Evolutionary conservation across 2,329 filamentous ascomycete species (phyloP).

Genomic region (Lachnellula arida): DNA sequence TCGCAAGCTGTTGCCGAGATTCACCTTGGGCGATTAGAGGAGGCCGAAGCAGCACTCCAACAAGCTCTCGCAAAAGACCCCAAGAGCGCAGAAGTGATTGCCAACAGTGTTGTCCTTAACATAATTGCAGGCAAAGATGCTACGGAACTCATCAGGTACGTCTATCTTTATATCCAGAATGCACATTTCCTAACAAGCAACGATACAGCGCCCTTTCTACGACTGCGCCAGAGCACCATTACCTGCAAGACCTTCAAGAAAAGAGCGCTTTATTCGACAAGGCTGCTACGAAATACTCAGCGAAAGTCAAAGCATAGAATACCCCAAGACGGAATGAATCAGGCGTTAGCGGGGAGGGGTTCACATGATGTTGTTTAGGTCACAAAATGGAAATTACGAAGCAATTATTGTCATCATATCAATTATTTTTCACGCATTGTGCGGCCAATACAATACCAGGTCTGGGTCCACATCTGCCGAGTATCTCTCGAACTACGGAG

Average conservation of each 20-base stretch:
- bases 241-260: slow-evolving; percentile 70
- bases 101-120: slow-evolving; percentile 77
- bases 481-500: slow-evolving; percentile 2
- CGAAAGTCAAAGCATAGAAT: slow-evolving; percentile 56
- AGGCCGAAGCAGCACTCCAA: slow-evolving; percentile 81
- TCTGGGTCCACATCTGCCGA: background rate
- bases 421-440: background rate
- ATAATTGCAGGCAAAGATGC: slow-evolving; percentile 70
- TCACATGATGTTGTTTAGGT: slow-evolving; percentile 13
- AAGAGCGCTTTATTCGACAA: slow-evolving; percentile 87
- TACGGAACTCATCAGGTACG: slow-evolving; percentile 58
- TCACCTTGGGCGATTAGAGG: slow-evolving; percentile 81
- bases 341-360: slow-evolving; percentile 19
- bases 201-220: slow-evolving; percentile 48
- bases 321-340: slow-evolving; percentile 14
- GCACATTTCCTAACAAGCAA: slow-evolving; percentile 1
- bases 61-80: slow-evolving; percentile 73
- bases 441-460: background rate
- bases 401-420: slow-evolving; percentile 3
- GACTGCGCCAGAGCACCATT: slow-evolving; percentile 60
- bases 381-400: slow-evolving; percentile 17
- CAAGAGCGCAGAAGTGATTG: slow-evolving; percentile 67
- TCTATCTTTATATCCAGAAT: slow-evolving; percentile 12
- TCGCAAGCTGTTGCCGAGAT: slow-evolving; percentile 88
- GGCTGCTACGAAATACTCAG: slow-evolving; percentile 78